Base-by-base conservation (phyloP, 306 rosid genomes). In the Cucumis hystrix region DNA sequence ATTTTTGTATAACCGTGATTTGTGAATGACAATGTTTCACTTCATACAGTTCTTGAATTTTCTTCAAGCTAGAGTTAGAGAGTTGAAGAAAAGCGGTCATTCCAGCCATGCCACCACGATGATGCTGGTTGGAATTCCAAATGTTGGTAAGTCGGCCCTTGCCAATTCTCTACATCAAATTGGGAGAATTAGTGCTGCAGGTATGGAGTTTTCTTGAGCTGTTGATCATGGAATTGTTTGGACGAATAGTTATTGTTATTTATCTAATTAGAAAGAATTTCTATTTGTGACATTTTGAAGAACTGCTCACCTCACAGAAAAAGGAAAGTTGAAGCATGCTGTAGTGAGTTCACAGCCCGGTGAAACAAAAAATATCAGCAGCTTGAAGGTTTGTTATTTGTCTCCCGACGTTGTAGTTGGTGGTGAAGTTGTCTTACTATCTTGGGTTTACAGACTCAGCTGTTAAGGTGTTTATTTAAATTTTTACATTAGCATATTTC, bases 111-210 rank as follows among this genome's bases (percentile, higher is more conserved):
- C 97, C 52, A 87, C 93, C 18, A 87, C 96, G 41, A 80, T 89
- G 77, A 83, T 94, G 88, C 84, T 94, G 33, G 83, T 87, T 85
- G 94, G 97, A 79, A 86, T 90, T 85, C 97, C 97, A 59, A 94
- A 91, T 86, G 97, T 91, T 79, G 97, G 97, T 33, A 94, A 94
- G 82, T 90, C 96, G 10, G 97, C 98, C 76, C 88, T 94, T 79
- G 87, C 89, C 87, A 94, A 90, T 81, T 87, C 96, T 71, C 81
- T 94, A 82, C 98, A 94, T 84, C 92, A 85, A 81, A 86, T 89
- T 79, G 97, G 97, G 77, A 90, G 95, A 89, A 90, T 89, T 82
- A 90, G 93, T 76, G 97, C 98, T 43, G 93, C 90, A 85, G 96
- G 98, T 91, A 84, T 79, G 10, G 7, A 35, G 23, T 73, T 73